These are phyloP conservation scores for Colletotrichum truncatum DNA, from an alignment of 2,329 filamentous ascomycete genomes.

Conservation along the genomic window DNA sequence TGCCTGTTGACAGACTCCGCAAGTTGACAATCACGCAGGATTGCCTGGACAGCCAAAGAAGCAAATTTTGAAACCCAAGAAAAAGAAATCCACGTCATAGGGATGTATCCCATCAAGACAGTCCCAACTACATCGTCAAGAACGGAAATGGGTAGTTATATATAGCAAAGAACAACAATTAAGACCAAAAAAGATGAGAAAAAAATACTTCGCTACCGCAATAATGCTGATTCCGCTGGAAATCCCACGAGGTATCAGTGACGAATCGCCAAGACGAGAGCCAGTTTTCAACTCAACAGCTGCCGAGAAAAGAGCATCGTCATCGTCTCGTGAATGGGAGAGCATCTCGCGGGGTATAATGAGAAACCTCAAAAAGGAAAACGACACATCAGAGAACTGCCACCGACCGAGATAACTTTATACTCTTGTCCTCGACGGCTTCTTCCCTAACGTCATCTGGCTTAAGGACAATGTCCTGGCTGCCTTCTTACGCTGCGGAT, in stretches of 20 bases:
- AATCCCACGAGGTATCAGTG: conserved; percentile 5
- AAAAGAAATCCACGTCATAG: conserved; percentile 12
- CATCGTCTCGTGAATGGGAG: conserved; percentile 18
- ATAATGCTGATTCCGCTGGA: conserved; percentile 17
- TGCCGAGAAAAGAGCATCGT: conserved; percentile 24
- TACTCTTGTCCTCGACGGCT: conserved; percentile 22
- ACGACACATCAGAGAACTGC: conserved; percentile 9
- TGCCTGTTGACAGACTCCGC: background rate
- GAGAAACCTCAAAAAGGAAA: conserved; percentile 27
- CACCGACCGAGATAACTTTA: conserved; percentile 26
- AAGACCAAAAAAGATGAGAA: background rate
- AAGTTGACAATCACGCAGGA: background rate
- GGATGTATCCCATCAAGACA: conserved; percentile 14
- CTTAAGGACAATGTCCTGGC: conserved; percentile 72
- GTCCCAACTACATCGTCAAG: conserved; percentile 9
- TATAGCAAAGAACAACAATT: background rate
- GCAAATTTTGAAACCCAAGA: background rate
- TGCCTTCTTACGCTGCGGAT: conserved; percentile 57
- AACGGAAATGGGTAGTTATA: background rate
- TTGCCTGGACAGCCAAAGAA: background rate
- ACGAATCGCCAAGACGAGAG: conserved; percentile 15
- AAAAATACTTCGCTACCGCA: conserved; percentile 13
- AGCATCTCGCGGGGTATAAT: conserved; percentile 29
- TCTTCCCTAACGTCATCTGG: conserved; percentile 62
- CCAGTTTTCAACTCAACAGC: conserved; percentile 23